Percentiles rank a stretch among this genome's conserved stretches.
phyloP scores from a whole-genome alignment of 1,284 basidiomycete species.

The Ustilago bromivora region DNA sequence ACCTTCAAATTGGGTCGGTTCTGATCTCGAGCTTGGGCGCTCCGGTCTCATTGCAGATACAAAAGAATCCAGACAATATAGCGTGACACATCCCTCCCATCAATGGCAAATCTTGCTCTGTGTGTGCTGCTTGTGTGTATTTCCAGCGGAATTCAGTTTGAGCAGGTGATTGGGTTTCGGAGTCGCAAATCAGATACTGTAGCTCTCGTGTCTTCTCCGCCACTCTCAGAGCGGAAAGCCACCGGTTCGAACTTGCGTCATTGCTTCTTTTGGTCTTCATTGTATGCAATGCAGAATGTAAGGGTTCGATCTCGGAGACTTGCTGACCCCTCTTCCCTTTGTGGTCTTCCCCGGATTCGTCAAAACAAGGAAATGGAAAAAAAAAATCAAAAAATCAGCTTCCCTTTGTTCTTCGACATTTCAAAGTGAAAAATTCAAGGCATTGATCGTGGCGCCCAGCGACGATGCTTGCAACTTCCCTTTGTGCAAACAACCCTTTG shows the following conservation, averaged over 20 bases:
- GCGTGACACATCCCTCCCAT: not conserved
- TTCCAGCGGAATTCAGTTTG: not conserved
- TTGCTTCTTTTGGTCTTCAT: not conserved
- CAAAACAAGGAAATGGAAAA: not conserved
- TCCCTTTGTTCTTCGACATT: constrained; percentile 18
- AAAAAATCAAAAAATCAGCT: not conserved
- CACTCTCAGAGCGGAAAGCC: not conserved
- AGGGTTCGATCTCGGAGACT: not conserved
- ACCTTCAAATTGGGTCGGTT: not conserved
- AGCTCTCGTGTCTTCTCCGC: not conserved
- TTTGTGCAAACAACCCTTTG: constrained; percentile 5
- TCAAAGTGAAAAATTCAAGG: not conserved
- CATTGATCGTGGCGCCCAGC: constrained; percentile 1
- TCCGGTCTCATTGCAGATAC: too few species aligned
- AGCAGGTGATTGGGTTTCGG: not conserved
- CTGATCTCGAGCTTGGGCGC: too few species aligned
- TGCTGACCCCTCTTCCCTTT: not conserved
- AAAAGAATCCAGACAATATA: not conserved
- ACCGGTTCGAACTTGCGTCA: not conserved
- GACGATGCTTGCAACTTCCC: not conserved
- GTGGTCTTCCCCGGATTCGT: not conserved
- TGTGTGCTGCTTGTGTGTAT: not conserved
- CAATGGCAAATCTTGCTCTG: not conserved
- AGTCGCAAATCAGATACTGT: not conserved
- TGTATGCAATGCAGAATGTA: not conserved